phyloP scores from a whole-genome alignment of 805 yeast genomes.

The Lipomyces mesembrius region DNA sequence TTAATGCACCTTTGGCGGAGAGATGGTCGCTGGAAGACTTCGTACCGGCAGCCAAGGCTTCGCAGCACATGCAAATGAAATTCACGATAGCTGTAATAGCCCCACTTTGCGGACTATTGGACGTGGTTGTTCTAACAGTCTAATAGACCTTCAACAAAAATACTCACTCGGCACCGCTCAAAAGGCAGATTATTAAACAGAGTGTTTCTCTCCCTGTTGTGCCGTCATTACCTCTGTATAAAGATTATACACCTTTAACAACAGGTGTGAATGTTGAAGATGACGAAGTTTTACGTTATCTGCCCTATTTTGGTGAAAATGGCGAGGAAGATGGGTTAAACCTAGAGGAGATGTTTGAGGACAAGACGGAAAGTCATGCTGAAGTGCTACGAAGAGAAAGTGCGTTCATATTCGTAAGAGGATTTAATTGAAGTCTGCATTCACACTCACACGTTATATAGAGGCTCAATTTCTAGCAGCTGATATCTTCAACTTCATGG shows the following conservation, averaged over 20 bases:
- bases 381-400: slow-evolving; percentile 27
- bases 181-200: slow-evolving; percentile 6
- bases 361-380: slow-evolving; percentile 27
- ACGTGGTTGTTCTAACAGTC: not conserved
- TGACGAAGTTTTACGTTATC: slow-evolving; percentile 30
- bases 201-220: slow-evolving; percentile 6
- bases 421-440: not conserved
- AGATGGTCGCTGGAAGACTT: not conserved
- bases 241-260: slow-evolving; percentile 32
- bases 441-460: not conserved
- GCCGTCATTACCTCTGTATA: slow-evolving; percentile 29
- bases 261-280: slow-evolving; percentile 30
- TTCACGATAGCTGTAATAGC: not conserved
- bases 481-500: slow-evolving; percentile 18
- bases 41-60: not conserved
- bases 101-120: not conserved
- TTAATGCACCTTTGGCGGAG: no score
- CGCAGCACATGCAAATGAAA: not conserved
- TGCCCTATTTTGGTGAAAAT: slow-evolving; percentile 36
- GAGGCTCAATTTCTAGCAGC: slow-evolving; percentile 28
- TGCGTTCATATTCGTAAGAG: slow-evolving; percentile 1
- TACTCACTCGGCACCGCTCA: slow-evolving; percentile 13
- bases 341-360: slow-evolving; percentile 35
- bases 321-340: slow-evolving; percentile 34
- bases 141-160: not conserved